Percentiles rank a stretch among this genome's conserved stretches.
phyloP scores from a whole-genome alignment of 805 yeast species.

The Wickerhamomyces rabaulensis region DNA sequence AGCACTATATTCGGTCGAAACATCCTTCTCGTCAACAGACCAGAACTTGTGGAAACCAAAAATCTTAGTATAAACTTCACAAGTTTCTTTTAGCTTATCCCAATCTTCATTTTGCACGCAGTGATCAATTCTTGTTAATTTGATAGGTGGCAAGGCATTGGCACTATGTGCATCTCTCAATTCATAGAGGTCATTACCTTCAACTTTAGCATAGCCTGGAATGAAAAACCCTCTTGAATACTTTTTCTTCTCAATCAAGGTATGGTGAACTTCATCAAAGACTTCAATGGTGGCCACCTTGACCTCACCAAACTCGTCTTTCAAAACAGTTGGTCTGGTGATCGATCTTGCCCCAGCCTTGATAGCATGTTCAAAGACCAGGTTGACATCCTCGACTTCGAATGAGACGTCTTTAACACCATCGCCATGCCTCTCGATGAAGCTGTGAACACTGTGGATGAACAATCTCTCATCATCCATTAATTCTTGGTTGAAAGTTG shows the following conservation, averaged over 20 bases:
- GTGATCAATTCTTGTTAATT: constrained; percentile 56
- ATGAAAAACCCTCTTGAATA: constrained; percentile 38
- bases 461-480: constrained; percentile 10
- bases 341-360: constrained; percentile 45
- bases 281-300: constrained; percentile 46
- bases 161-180: constrained; percentile 3
- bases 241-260: constrained; percentile 45
- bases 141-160: constrained; percentile 29
- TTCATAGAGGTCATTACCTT: constrained; percentile 2
- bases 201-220: constrained; percentile 38
- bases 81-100: constrained; percentile 56
- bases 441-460: constrained; percentile 37
- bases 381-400: constrained; percentile 46
- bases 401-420: constrained; percentile 77
- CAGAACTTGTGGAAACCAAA: constrained; percentile 76
- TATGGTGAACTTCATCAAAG: constrained; percentile 64
- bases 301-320: constrained; percentile 48
- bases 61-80: constrained; percentile 52
- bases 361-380: constrained; percentile 41
- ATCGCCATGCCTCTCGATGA: constrained; percentile 60
- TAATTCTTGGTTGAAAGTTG: constrained; percentile 12
- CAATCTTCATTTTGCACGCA: constrained; percentile 77
- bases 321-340: constrained; percentile 22
- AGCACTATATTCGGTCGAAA: constrained; percentile 66
- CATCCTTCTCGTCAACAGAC: constrained; percentile 78